A percentile compares a stretch with the other conserved stretches of the same genome.
phyloP scores from a whole-genome alignment of 345 rosid species.

The Microthlaspi erraticum region DNA sequence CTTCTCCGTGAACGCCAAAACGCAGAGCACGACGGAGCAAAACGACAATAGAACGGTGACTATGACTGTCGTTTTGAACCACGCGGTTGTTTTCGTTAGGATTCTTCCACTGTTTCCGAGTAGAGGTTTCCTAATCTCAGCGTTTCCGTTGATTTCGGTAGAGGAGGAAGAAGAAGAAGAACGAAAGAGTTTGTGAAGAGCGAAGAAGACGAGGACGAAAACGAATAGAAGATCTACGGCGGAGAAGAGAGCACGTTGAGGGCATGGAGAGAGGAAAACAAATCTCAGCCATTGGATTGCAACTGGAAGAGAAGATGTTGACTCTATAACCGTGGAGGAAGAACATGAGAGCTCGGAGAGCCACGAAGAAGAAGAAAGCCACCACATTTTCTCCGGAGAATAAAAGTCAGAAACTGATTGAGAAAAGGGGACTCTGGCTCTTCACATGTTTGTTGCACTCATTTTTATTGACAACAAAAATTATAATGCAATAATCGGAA shows the following conservation, averaged over 20 bases:
- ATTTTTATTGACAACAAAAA: neutral
- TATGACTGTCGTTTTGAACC: conserved; percentile 65
- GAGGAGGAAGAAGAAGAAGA: conserved; percentile 45
- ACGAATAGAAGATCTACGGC: conserved; percentile 60
- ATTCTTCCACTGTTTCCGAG: conserved; percentile 44
- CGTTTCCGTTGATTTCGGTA: conserved; percentile 14
- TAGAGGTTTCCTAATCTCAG: conserved; percentile 66
- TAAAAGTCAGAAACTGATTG: neutral
- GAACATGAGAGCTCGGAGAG: conserved; percentile 68
- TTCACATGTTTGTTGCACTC: conserved; percentile 9
- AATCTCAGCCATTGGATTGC: conserved; percentile 74
- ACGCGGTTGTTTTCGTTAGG: conserved; percentile 44
- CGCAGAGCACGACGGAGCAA: conserved; percentile 52
- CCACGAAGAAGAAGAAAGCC: conserved; percentile 54
- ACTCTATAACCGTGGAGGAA: conserved; percentile 46
- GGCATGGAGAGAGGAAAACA: conserved; percentile 76
- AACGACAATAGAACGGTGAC: conserved; percentile 52
- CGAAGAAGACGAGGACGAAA: conserved; percentile 53
- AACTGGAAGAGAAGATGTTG: conserved; percentile 47
- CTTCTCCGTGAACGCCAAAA: conserved; percentile 52
- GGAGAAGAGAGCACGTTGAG: conserved; percentile 73
- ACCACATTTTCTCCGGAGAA: conserved; percentile 26
- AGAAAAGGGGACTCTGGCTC: neutral
- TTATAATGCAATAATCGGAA: neutral
- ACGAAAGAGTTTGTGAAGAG: conserved; percentile 53